Conservation (phyloP, 805 yeast genomes). For the Torulaspora maleeae region DNA sequence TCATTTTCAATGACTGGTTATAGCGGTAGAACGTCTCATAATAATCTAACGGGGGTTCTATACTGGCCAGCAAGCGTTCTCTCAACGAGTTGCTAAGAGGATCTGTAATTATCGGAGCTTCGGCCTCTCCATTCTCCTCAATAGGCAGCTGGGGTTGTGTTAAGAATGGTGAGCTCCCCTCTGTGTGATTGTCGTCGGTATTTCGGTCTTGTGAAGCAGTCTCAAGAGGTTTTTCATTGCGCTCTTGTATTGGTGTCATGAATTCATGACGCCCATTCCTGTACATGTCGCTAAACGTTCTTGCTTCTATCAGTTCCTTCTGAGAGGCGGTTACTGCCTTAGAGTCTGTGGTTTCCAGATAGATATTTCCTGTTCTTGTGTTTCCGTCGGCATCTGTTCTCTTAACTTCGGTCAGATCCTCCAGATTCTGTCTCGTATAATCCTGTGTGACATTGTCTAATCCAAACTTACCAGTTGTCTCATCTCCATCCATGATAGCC, state of each 20-base stretch:
- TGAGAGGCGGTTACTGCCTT: not conserved
- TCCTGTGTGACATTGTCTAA: constrained; percentile 38
- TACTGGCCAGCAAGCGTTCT: constrained; percentile 36
- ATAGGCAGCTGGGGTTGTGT: constrained; percentile 25
- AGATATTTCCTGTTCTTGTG: not conserved
- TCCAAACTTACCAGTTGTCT: constrained; percentile 26
- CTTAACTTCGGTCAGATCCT: constrained; percentile 38
- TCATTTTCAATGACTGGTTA: constrained; percentile 35
- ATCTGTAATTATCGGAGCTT: constrained; percentile 18
- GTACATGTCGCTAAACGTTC: not conserved
- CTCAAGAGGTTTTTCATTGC: constrained; percentile 18
- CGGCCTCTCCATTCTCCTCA: not conserved
- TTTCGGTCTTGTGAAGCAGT: constrained; percentile 22
- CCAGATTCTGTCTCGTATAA: constrained; percentile 30
- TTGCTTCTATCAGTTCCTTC: not conserved
- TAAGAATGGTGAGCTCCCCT: constrained; percentile 31
- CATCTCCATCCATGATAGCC: constrained; percentile 22
- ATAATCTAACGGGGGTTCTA: constrained; percentile 37
- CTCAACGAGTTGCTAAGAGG: constrained; percentile 47
- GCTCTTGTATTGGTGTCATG: constrained; percentile 33
- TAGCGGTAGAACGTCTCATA: constrained; percentile 35
- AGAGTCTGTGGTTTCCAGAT: not conserved
- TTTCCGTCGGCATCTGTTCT: constrained; percentile 4
- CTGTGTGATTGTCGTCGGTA: constrained; percentile 7
- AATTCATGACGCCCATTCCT: constrained; percentile 16